Evolutionary conservation across 257 asterid species (phyloP).

Genomic region (Nicotiana tabacum): DNA sequence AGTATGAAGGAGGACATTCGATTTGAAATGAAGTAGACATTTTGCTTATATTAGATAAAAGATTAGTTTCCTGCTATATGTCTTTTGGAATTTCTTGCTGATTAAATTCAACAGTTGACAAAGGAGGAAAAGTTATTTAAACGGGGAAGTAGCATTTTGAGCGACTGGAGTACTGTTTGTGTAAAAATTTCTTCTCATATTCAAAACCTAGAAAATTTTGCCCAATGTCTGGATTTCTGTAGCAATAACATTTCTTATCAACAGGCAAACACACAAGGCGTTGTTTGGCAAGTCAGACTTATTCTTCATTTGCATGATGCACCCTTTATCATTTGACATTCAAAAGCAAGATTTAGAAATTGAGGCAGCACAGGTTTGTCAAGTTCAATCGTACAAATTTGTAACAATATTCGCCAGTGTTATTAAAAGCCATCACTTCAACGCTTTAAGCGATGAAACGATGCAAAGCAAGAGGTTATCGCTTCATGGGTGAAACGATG

Average conservation of each 20-base stretch:
- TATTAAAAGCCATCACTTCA: too few species aligned
- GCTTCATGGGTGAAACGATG: too few species aligned
- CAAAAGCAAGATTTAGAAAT: conserved; percentile 67
- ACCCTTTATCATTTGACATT: conserved; percentile 56
- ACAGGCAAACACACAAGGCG: conserved; percentile 56
- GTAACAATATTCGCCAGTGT: neutral
- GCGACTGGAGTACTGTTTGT: neutral
- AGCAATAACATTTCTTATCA: neutral
- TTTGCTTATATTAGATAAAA: neutral
- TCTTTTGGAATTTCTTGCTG: neutral
- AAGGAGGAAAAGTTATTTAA: neutral
- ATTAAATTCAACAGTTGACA: neutral
- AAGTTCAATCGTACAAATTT: neutral
- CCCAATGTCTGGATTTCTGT: neutral
- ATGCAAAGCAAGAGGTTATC: too few species aligned
- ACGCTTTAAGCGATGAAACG: too few species aligned
- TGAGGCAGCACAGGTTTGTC: conserved; percentile 63
- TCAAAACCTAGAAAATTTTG: neutral
- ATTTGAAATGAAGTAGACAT: neutral
- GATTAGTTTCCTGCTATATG: neutral
- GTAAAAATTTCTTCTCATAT: neutral
- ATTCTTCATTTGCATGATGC: conserved; percentile 50
- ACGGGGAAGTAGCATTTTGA: neutral
- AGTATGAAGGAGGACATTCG: neutral
- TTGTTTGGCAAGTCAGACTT: conserved; percentile 27